Conservation (phyloP, 352 stramenopile species). For the Phytopythium boreale region DNA sequence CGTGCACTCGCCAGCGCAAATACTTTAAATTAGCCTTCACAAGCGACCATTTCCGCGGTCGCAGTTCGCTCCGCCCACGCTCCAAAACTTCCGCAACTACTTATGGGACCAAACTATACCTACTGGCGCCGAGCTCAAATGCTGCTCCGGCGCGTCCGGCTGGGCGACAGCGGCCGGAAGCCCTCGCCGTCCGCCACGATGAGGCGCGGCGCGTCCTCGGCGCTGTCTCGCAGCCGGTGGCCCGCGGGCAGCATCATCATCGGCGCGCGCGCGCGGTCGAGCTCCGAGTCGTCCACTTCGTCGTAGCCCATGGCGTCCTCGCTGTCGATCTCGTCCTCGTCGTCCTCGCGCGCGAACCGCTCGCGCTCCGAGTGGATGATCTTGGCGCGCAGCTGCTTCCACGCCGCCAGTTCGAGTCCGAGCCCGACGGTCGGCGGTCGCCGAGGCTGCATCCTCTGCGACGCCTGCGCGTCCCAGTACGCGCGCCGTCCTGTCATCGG, state of each 20-base stretch:
- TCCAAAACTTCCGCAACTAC: neutral
- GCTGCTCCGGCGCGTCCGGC: neutral
- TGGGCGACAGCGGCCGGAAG: constrained; percentile 16
- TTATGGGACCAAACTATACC: neutral
- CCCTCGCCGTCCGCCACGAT: constrained; percentile 14
- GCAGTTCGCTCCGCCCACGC: neutral
- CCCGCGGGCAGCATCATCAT: neutral
- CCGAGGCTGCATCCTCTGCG: constrained; percentile 16
- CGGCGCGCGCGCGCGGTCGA: neutral
- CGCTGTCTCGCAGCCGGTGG: constrained; percentile 8
- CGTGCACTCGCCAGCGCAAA: too few species aligned
- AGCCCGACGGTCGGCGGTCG: constrained; percentile 21
- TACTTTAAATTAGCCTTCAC: neutral
- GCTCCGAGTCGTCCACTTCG: constrained; percentile 5
- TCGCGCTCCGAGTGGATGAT: constrained; percentile 45
- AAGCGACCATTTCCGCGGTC: too few species aligned
- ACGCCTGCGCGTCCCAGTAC: constrained; percentile 17
- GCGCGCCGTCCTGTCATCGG: constrained; percentile 14
- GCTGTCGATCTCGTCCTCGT: constrained; percentile 20
- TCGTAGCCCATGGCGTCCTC: constrained; percentile 14
- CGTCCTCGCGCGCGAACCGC: constrained; percentile 1
- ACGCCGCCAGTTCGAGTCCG: constrained; percentile 42
- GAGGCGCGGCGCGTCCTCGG: constrained; percentile 7
- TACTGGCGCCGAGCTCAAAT: neutral
- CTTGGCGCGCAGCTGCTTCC: constrained; percentile 52